Conservation (phyloP, 352 stramenopile species). For the Thalassiosira hispida region DNA sequence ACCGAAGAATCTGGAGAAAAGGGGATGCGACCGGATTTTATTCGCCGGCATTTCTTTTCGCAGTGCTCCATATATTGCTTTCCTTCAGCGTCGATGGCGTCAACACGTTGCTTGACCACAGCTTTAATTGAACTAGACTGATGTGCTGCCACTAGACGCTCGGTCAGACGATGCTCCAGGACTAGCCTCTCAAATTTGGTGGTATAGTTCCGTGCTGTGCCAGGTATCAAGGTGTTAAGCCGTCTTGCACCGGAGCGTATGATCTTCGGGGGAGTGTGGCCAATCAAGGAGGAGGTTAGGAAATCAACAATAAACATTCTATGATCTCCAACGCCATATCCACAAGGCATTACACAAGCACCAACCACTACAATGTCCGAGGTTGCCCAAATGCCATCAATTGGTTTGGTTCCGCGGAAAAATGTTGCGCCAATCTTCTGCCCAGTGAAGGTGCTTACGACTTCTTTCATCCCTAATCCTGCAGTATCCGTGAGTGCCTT, state of each 20-base stretch:
- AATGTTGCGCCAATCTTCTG: conserved; percentile 8
- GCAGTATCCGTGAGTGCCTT: not conserved
- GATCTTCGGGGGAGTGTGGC: not conserved
- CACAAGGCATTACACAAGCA: conserved; percentile 20
- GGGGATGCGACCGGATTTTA: conserved; percentile 42
- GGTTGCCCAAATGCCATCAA: conserved; percentile 18
- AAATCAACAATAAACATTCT: conserved; percentile 22
- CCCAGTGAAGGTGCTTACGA: not conserved
- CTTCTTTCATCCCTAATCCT: conserved; percentile 23
- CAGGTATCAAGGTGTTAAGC: conserved; percentile 16
- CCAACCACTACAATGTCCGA: conserved; percentile 9
- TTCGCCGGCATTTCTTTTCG: conserved; percentile 41
- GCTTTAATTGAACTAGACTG: not conserved
- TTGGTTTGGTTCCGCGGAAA: conserved; percentile 18
- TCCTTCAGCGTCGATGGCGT: conserved; percentile 25
- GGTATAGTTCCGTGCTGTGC: not conserved
- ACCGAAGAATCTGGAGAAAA: conserved; percentile 40
- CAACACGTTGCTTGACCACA: not conserved
- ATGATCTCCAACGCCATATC: conserved; percentile 27
- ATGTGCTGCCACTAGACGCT: conserved; percentile 3
- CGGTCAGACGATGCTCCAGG: not conserved
- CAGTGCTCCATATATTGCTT: conserved; percentile 23
- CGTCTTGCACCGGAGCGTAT: not conserved
- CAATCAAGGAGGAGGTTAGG: not conserved
- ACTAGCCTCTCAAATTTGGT: not conserved